A percentile compares a stretch with the other conserved stretches of the same genome.
These are phyloP conservation scores for Leccinum fuscescens DNA, from an alignment of 1,284 basidiomycete species.

Conservation along the genomic window DNA sequence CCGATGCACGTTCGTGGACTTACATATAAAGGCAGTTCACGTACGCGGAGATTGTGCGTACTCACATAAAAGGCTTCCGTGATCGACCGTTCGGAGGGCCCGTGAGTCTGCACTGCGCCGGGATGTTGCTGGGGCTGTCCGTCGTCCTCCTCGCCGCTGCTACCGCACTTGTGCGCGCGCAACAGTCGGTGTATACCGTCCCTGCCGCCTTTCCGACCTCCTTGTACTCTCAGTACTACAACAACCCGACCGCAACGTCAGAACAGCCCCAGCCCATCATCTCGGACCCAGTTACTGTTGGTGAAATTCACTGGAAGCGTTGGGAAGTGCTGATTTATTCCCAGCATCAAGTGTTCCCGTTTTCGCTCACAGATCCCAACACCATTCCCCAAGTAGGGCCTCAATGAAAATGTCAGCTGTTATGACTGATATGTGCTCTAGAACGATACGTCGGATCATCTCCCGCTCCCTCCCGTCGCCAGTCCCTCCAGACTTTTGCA, in stretches of 20 bases:
- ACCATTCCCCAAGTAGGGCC: conserved; percentile 45
- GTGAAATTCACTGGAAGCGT: conserved; percentile 8
- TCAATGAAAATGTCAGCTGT: not conserved
- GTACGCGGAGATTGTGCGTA: conserved; percentile 8
- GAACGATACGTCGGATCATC: conserved; percentile 62
- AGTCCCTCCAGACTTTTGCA: conserved; percentile 43
- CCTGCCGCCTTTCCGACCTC: conserved; percentile 67
- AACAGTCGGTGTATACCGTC: conserved; percentile 51
- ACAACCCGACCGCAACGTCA: conserved; percentile 65
- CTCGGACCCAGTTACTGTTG: conserved; percentile 62
- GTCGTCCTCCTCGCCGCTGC: conserved; percentile 9
- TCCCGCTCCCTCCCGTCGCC: conserved; percentile 58
- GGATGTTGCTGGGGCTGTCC: conserved; percentile 13
- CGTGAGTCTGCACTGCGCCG: not conserved
- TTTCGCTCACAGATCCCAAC: conserved; percentile 57
- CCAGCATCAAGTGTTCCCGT: conserved; percentile 57
- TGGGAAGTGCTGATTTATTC: not conserved
- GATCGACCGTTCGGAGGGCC: not conserved
- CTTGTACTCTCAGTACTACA: conserved; percentile 63
- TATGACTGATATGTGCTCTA: conserved; percentile 15
- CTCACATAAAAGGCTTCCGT: conserved; percentile 12
- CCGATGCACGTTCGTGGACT: conserved; percentile 20
- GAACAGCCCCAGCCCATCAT: conserved; percentile 70
- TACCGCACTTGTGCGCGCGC: conserved; percentile 9
- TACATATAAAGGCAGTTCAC: not conserved